Evolutionary conservation across 1,284 basidiomycete genomes (phyloP).

Genomic region (Ceratorhiza oryzae-sativae): DNA sequence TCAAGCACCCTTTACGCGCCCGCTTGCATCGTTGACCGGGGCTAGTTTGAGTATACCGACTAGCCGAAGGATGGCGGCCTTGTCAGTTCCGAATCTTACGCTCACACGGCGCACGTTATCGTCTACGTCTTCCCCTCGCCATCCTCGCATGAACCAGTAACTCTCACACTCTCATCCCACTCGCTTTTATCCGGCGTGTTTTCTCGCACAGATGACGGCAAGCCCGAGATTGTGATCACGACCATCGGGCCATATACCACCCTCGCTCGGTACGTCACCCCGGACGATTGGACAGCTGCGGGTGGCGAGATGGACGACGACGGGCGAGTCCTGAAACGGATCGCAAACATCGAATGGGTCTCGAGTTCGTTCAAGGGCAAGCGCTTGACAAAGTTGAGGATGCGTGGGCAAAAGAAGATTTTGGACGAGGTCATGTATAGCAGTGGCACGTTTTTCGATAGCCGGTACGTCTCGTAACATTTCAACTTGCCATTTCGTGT

Average conservation of each 20-base stretch:
- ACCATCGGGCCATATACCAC: conserved; percentile 32
- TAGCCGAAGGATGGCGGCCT: not conserved
- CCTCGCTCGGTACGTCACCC: conserved; percentile 20
- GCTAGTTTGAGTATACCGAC: not conserved
- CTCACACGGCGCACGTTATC: not conserved
- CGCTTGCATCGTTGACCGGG: conserved; percentile 23
- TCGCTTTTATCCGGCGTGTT: conserved; percentile 30
- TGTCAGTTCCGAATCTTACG: conserved; percentile 16
- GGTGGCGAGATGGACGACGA: not conserved
- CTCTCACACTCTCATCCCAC: conserved; percentile 6
- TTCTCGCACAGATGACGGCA: conserved; percentile 10
- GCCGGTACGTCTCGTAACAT: not conserved
- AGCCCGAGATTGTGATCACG: conserved; percentile 29
- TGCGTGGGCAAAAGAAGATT: conserved; percentile 34
- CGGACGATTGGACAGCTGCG: conserved; percentile 9
- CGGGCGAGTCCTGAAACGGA: conserved; percentile 9
- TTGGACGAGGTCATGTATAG: conserved; percentile 36
- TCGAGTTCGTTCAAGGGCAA: conserved; percentile 36
- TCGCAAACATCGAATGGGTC: conserved; percentile 33
- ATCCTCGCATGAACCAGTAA: not conserved
- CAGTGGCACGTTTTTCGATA: conserved; percentile 33
- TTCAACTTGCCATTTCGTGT: not conserved
- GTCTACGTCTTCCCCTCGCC: not conserved
- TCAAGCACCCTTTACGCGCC: conserved; percentile 33
- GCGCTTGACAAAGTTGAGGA: conserved; percentile 15